Evolutionary conservation across 257 asterid species (phyloP).

Genomic region (Solanum chmielewskii): DNA sequence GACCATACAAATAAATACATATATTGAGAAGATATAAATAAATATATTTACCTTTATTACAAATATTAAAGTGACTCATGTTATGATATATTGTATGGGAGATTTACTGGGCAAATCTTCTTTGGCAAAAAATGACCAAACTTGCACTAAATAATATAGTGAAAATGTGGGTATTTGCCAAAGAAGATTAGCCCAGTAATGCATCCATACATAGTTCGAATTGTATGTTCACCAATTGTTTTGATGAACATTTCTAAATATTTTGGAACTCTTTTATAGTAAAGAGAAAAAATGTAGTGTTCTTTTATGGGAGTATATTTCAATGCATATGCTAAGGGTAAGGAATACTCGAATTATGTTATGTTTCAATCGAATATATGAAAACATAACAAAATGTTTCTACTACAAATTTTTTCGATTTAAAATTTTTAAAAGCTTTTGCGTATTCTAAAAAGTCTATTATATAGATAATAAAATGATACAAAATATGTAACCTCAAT

Average conservation of each 20-base stretch:
- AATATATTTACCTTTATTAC: not conserved
- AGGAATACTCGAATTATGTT: not conserved
- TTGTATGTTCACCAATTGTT: not conserved
- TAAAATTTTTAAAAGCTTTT: not conserved
- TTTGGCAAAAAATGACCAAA: constrained; percentile 3
- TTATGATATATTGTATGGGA: not conserved
- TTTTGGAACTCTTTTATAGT: not conserved
- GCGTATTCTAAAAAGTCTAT: not conserved
- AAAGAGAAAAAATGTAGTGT: not conserved
- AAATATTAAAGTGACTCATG: not conserved
- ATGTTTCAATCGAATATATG: not conserved
- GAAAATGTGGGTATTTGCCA: not conserved
- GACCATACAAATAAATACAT: accelerated
- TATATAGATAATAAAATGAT: not conserved
- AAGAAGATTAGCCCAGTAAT: constrained; percentile 5
- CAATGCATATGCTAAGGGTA: not conserved
- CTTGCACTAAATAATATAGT: not conserved
- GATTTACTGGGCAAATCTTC: not conserved
- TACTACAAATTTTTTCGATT: too few species aligned
- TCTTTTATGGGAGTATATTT: not conserved
- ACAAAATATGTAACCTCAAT: not conserved
- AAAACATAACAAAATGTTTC: not conserved
- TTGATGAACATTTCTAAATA: not conserved
- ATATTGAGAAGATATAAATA: not conserved
- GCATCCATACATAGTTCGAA: not conserved